These are phyloP conservation scores for Cichorium intybus DNA, from an alignment of 140 eudicot genomes.

Conservation along the genomic window DNA sequence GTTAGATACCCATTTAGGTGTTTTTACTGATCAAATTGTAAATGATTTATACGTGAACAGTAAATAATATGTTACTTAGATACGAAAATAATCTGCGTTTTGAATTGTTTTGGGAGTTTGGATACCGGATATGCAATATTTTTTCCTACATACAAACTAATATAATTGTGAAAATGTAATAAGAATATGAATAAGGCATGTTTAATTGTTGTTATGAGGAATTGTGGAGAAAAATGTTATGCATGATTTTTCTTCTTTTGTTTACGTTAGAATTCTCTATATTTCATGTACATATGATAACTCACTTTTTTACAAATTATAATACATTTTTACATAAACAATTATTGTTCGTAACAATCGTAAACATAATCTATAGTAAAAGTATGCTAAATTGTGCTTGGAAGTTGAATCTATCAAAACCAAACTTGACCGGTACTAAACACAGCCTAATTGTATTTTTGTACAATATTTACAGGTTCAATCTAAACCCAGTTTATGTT, in stretches of 20 bases:
- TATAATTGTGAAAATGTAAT: no score
- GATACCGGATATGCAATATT: no score
- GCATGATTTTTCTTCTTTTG: background rate
- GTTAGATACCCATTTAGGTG: slow-evolving; percentile 9
- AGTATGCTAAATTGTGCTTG: background rate
- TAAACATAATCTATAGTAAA: background rate
- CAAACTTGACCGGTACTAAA: background rate
- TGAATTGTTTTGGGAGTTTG: no score
- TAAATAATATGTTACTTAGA: background rate
- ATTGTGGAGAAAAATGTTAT: no score
- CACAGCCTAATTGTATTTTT: no score
- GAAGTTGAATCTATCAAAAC: background rate
- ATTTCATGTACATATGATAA: background rate
- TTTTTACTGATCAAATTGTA: background rate
- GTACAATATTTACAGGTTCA: no score
- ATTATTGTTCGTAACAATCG: background rate
- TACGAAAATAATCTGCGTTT: background rate
- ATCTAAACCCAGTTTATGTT: no score
- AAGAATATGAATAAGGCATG: no score
- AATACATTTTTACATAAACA: no score
- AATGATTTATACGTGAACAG: background rate
- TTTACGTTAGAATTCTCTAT: no score
- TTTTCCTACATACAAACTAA: no score
- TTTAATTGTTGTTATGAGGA: no score
- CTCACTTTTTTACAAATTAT: background rate